Percentiles rank a stretch among this genome's conserved stretches.
phyloP scores from a whole-genome alignment of 2,329 filamentous ascomycete genomes.

The Penicillium sp. region DNA sequence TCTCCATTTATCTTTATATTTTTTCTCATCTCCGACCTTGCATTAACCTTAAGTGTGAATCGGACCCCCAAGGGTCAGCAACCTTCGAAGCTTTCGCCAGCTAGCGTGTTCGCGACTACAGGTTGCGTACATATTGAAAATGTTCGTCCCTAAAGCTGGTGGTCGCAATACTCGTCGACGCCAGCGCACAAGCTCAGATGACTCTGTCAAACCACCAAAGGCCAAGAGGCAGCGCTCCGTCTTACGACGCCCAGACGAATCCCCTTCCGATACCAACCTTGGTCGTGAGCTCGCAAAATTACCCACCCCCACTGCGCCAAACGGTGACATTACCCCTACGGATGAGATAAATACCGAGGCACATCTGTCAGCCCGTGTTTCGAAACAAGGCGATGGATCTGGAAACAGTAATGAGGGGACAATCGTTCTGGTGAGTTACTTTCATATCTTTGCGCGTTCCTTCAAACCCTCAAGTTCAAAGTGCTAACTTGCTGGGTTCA shows the following conservation, averaged over 20 bases:
- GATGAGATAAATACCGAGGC: slow-evolving; percentile 24
- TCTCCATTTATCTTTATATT: not conserved
- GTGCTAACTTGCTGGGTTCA: slow-evolving; percentile 9
- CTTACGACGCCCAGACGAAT: slow-evolving; percentile 38
- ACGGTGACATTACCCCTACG: slow-evolving; percentile 13
- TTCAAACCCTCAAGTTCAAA: not conserved
- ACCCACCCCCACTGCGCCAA: slow-evolving; percentile 9
- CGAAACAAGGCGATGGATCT: slow-evolving; percentile 38
- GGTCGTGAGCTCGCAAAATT: slow-evolving; percentile 20
- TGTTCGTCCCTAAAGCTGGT: slow-evolving; percentile 41
- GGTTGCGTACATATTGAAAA: slow-evolving; percentile 18
- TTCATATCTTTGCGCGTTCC: slow-evolving; percentile 4
- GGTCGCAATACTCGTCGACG: slow-evolving; percentile 39
- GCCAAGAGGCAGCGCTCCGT: slow-evolving; percentile 49
- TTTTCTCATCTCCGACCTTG: not conserved
- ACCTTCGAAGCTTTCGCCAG: not conserved
- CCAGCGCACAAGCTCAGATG: slow-evolving; percentile 45
- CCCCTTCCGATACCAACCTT: slow-evolving; percentile 19
- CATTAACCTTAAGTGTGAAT: not conserved
- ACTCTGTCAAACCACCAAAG: slow-evolving; percentile 45
- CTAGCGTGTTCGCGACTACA: slow-evolving; percentile 2
- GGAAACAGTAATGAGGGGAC: slow-evolving; percentile 32
- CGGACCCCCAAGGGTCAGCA: slow-evolving; percentile 3
- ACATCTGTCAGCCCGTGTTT: slow-evolving; percentile 38
- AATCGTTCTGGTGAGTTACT: slow-evolving; percentile 36